Conservation (phyloP, 2,329 filamentous ascomycete species). For the Tothia fuscella region DNA sequence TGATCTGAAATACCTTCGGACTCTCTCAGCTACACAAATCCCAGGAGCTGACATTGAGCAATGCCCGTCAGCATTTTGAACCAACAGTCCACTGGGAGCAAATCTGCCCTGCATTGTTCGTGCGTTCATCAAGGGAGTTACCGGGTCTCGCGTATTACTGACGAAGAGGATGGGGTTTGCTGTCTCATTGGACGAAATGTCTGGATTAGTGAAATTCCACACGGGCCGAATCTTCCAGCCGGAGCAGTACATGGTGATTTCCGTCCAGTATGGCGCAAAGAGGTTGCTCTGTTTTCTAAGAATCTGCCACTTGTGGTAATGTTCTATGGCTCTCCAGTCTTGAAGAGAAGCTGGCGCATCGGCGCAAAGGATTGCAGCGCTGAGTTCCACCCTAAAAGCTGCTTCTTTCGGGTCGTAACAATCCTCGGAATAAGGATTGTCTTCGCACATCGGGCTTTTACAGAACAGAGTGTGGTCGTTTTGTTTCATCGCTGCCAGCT, state of each 20-base stretch:
- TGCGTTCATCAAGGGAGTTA: slow-evolving; percentile 21
- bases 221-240: slow-evolving; percentile 25
- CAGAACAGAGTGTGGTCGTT: neutral
- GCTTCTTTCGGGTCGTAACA: slow-evolving; percentile 6
- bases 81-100: slow-evolving; percentile 20
- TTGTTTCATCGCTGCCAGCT: slow-evolving; percentile 10
- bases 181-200: slow-evolving; percentile 4
- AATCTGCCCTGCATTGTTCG: slow-evolving; percentile 9
- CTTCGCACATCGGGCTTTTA: slow-evolving; percentile 4
- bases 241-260: slow-evolving; percentile 26
- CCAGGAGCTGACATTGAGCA: slow-evolving; percentile 29
- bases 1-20: slow-evolving; percentile 29
- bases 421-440: slow-evolving; percentile 4
- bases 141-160: slow-evolving; percentile 23
- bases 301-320: slow-evolving; percentile 22
- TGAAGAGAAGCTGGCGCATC: slow-evolving; percentile 15
- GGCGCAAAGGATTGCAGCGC: slow-evolving; percentile 21
- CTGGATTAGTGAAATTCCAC: slow-evolving; percentile 21
- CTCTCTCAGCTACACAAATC: slow-evolving; percentile 22
- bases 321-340: slow-evolving; percentile 12
- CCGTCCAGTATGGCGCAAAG: slow-evolving; percentile 27
- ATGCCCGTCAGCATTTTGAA: slow-evolving; percentile 32
- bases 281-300: slow-evolving; percentile 23
- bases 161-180: slow-evolving; percentile 20
- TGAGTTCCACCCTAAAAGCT: slow-evolving; percentile 13